Percentiles rank a stretch among this genome's conserved stretches.
These are phyloP conservation scores for Staphylotrichum tortipilum DNA, from an alignment of 495 filamentous ascomycete genomes.

Conservation along the genomic window DNA sequence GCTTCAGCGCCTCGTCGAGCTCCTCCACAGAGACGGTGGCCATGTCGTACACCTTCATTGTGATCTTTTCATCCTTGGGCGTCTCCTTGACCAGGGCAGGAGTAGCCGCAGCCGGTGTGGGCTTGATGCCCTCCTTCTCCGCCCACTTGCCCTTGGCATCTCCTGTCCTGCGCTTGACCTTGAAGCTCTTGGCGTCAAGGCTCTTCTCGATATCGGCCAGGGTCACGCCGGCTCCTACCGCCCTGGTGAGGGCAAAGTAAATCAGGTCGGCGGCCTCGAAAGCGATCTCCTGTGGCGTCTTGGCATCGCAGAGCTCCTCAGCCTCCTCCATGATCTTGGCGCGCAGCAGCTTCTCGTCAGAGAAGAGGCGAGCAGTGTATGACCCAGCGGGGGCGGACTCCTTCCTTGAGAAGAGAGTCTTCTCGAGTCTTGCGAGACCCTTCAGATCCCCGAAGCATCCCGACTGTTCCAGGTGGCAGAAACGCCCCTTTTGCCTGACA, in stretches of 20 bases:
- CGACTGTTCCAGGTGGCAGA: constrained; percentile 87
- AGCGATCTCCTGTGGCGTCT: constrained; percentile 70
- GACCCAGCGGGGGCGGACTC: constrained; percentile 74
- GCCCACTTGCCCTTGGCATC: constrained; percentile 90
- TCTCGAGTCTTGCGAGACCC: constrained; percentile 74
- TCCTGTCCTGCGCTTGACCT: constrained; percentile 82
- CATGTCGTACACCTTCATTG: constrained; percentile 71
- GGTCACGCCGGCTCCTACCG: constrained; percentile 69
- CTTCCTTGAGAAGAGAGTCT: constrained; percentile 74
- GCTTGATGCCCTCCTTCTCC: constrained; percentile 64
- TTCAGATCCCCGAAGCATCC: constrained; percentile 83
- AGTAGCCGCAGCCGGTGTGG: constrained; percentile 33
- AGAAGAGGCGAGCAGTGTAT: constrained; percentile 88
- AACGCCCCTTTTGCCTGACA: constrained; percentile 83
- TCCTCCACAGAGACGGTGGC: constrained; percentile 49
- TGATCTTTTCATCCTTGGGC: constrained; percentile 56
- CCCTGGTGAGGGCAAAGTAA: constrained; percentile 91
- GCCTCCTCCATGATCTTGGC: constrained; percentile 99
- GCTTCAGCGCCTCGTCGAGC: constrained; percentile 63
- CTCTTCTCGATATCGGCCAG: constrained; percentile 83
- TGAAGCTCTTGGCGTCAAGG: constrained; percentile 87
- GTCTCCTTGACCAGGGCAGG: constrained; percentile 27
- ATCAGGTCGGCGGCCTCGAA: constrained; percentile 93
- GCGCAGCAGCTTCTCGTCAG: constrained; percentile 74
- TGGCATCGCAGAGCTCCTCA: constrained; percentile 81